Evolutionary conservation across 1,284 basidiomycete species (phyloP).

Genomic region (Inonotus obliquus): DNA sequence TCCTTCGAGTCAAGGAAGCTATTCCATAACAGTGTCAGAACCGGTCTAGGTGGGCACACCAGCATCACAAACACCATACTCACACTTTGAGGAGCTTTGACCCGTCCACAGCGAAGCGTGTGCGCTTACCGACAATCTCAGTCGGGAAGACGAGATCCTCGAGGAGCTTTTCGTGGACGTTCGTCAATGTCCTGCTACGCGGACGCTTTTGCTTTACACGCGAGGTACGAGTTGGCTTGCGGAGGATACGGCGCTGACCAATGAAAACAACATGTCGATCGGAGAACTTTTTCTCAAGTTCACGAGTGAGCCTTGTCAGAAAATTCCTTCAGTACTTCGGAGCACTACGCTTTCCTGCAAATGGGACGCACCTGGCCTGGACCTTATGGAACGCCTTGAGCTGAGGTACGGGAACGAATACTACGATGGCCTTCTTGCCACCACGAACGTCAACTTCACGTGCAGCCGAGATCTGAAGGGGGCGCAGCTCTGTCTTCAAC

Average conservation of each 20-base stretch:
- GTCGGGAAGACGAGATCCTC: conserved; percentile 99
- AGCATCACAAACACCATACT: conserved; percentile 37
- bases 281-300: conserved; percentile 99
- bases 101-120: conserved; percentile 86
- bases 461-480: conserved; percentile 96
- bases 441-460: conserved; percentile 99
- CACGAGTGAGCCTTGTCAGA: conserved; percentile 80
- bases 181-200: conserved; percentile 94
- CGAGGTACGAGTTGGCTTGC: conserved; percentile 93
- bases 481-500: conserved; percentile 93
- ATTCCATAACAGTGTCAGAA: conserved; percentile 21
- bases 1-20: conserved; percentile 99
- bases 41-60: conserved; percentile 13
- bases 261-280: conserved; percentile 99
- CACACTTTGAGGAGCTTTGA: conserved; percentile 94
- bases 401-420: conserved; percentile 98
- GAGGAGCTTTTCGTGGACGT: conserved; percentile 96
- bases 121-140: conserved; percentile 98
- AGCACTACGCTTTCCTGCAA: background rate
- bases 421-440: conserved; percentile 98
- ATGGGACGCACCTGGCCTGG: conserved; percentile 81
- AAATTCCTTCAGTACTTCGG: background rate
- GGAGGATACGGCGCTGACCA: conserved; percentile 97
- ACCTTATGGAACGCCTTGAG: conserved; percentile 99
- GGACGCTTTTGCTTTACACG: conserved; percentile 96